A percentile compares a stretch with the other conserved stretches of the same genome.
These are phyloP conservation scores for Boletus vinaceobasis DNA, from an alignment of 768 basidiomycete species.

Conservation along the genomic window DNA sequence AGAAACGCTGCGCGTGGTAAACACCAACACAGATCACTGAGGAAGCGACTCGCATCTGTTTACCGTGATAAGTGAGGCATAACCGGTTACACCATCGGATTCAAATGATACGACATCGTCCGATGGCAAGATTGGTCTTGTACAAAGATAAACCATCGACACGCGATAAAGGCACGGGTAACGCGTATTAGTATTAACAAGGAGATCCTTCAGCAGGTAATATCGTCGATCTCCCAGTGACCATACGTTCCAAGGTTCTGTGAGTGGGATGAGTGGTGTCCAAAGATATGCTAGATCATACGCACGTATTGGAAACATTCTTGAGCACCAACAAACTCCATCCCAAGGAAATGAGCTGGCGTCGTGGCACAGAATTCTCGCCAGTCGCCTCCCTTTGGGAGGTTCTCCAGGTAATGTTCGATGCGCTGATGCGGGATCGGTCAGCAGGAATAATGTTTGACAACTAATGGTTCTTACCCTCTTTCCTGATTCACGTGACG, in stretches of 20 bases:
- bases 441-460: not conserved
- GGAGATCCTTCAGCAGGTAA: too few species aligned
- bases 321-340: slow-evolving; percentile 18
- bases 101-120: too few species aligned
- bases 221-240: too few species aligned
- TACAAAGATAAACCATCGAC: too few species aligned
- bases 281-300: not conserved
- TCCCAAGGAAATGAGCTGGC: slow-evolving; percentile 21
- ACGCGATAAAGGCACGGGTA: too few species aligned
- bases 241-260: too few species aligned
- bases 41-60: too few species aligned
- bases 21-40: not conserved
- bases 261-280: not conserved
- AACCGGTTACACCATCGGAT: not conserved
- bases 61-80: not conserved
- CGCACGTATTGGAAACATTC: not conserved
- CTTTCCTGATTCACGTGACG: slow-evolving; percentile 21
- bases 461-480: slow-evolving; percentile 14
- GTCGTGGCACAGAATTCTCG: slow-evolving; percentile 34
- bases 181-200: too few species aligned
- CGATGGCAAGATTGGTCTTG: too few species aligned
- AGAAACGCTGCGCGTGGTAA: not conserved
- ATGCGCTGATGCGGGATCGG: slow-evolving; percentile 22
- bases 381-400: slow-evolving; percentile 29
- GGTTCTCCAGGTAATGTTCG: slow-evolving; percentile 15